Evolutionary conservation across 176 grass and related monocot genomes (phyloP).

Genomic region (Pontederia crassipes): DNA sequence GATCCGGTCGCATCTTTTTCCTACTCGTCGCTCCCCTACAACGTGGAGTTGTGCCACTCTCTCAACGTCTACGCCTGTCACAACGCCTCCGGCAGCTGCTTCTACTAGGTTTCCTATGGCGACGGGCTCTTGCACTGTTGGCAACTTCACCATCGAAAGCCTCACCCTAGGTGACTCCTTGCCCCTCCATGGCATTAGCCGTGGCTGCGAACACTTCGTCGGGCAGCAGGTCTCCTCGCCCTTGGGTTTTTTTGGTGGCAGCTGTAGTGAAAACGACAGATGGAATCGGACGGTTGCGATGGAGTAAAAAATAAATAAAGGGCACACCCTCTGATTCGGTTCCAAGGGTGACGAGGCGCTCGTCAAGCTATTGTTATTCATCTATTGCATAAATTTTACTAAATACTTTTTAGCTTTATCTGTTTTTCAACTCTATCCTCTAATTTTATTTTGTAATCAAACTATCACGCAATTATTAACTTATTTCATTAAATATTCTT

Average conservation of each 20-base stretch:
- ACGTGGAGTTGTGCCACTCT: slow-evolving; percentile 40
- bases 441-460: too few species aligned
- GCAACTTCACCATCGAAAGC: slow-evolving; percentile 71
- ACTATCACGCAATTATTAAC: too few species aligned
- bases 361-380: too few species aligned
- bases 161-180: background rate
- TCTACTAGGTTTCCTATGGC: slow-evolving; percentile 51
- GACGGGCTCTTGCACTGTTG: slow-evolving; percentile 90
- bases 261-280: too few species aligned
- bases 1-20: slow-evolving; percentile 49
- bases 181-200: slow-evolving; percentile 37
- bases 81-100: slow-evolving; percentile 7
- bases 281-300: too few species aligned
- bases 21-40: slow-evolving; percentile 49
- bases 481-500: too few species aligned
- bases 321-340: too few species aligned
- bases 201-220: slow-evolving; percentile 88
- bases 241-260: slow-evolving; percentile 27
- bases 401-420: too few species aligned
- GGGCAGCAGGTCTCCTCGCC: slow-evolving; percentile 55
- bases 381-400: too few species aligned
- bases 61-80: slow-evolving; percentile 71
- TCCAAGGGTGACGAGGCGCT: too few species aligned
- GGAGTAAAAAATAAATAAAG: too few species aligned
- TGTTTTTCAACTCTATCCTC: too few species aligned